Evolutionary conservation across 371 early-diverging fungal species (phyloP).

Genomic region (Mucor indicus): DNA sequence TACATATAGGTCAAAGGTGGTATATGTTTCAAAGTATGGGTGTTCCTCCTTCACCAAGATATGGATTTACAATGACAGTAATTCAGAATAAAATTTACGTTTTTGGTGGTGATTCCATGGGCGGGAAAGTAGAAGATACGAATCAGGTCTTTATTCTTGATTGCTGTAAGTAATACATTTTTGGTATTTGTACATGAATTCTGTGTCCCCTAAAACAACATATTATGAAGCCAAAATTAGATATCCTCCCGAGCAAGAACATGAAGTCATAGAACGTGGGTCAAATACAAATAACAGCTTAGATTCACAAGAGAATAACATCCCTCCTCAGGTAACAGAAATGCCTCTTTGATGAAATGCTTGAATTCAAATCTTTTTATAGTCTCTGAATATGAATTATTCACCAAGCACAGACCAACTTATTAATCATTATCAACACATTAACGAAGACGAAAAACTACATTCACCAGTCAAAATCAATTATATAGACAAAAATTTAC

Average conservation of each 20-base stretch:
- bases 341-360: no score
- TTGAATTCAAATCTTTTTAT: no score
- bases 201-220: no score
- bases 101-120: constrained; percentile 51
- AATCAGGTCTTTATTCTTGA: constrained; percentile 53
- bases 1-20: constrained; percentile 54
- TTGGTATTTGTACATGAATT: no score
- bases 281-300: no score
- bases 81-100: constrained; percentile 56
- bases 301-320: no score
- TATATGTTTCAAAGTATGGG: constrained; percentile 66
- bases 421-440: background rate
- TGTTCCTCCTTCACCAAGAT: constrained; percentile 56
- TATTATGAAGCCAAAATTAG: constrained; percentile 50
- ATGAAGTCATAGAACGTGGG: no score
- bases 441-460: constrained; percentile 1
- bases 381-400: no score
- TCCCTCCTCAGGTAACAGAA: no score
- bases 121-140: constrained; percentile 37
- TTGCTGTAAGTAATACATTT: constrained; percentile 37
- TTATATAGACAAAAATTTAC: constrained; percentile 2
- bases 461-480: background rate
- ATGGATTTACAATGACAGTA: constrained; percentile 53
- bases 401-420: no score
- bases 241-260: constrained; percentile 20